Conservation (phyloP, 1,139 yeast species). For the Pichia sp. region DNA sequence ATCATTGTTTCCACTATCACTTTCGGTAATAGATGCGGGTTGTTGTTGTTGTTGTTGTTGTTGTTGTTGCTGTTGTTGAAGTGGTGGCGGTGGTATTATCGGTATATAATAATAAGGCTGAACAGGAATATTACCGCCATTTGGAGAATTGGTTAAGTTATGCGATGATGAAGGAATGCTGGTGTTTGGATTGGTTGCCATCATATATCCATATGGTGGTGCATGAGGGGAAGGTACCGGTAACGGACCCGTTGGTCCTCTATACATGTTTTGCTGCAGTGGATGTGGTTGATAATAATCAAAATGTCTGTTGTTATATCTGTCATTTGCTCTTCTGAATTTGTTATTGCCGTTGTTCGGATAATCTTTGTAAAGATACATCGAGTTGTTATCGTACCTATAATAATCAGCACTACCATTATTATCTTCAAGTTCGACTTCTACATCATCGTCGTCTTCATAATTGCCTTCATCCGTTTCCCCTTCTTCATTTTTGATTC, state of each 20-base stretch:
- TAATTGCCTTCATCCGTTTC: slow-evolving; percentile 9
- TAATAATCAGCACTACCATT: neutral
- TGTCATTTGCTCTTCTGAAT: neutral
- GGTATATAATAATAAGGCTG: slow-evolving; percentile 8
- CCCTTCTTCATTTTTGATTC: slow-evolving; percentile 15
- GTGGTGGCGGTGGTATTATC: neutral
- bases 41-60: neutral
- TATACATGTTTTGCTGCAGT: neutral
- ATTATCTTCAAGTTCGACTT: neutral
- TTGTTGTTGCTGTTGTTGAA: neutral
- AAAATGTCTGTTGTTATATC: slow-evolving; percentile 2
- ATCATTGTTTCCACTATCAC: neutral
- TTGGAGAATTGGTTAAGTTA: too few relatives aligned
- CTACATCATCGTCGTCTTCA: neutral
- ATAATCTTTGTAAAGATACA: neutral
- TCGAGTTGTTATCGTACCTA: neutral
- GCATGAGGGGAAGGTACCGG: neutral
- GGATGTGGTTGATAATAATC: neutral
- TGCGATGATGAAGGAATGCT: too few relatives aligned
- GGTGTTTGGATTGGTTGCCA: too few relatives aligned
- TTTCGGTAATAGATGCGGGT: neutral
- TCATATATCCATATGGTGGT: slow-evolving; percentile 4
- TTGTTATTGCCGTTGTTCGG: neutral
- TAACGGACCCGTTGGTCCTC: neutral
- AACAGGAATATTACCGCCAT: neutral